Evolutionary conservation across 2,329 filamentous ascomycete species (phyloP).

Genomic region (Pseudovirgaria hyperparasitica): DNA sequence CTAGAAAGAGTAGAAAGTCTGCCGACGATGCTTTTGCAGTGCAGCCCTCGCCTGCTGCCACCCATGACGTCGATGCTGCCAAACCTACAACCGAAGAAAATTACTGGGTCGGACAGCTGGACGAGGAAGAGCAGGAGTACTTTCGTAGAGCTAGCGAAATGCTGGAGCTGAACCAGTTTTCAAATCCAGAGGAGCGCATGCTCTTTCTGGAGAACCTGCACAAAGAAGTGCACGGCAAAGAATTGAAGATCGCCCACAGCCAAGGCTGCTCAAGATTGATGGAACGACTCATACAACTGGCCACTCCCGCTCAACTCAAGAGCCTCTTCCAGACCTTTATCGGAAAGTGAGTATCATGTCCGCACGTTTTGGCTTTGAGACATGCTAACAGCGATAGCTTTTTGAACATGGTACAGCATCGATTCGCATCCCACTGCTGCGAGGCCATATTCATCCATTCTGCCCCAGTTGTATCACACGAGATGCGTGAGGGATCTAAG

Average conservation of each 20-base stretch:
- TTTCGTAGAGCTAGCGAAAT: conserved; percentile 83
- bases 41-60: conserved; percentile 10
- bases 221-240: conserved; percentile 77
- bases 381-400: conserved; percentile 39
- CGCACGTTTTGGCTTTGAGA: neutral
- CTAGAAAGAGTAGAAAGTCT: conserved; percentile 5
- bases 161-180: conserved; percentile 82
- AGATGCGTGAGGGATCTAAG: conserved; percentile 40
- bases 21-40: conserved; percentile 10
- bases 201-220: conserved; percentile 65
- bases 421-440: conserved; percentile 94
- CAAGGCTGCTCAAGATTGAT: conserved; percentile 89
- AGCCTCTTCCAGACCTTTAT: conserved; percentile 73
- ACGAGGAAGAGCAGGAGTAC: conserved; percentile 89
- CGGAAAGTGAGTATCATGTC: conserved; percentile 45
- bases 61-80: conserved; percentile 19
- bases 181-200: conserved; percentile 47
- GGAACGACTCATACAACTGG: conserved; percentile 79
- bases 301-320: conserved; percentile 70
- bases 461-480: conserved; percentile 64
- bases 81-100: conserved; percentile 46
- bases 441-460: conserved; percentile 82
- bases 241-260: conserved; percentile 89
- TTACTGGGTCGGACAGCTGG: conserved; percentile 86
- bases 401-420: conserved; percentile 78